Evolutionary conservation across 768 basidiomycete species (phyloP), one percentile per base, ranked within the genome.

Genomic region (Rhodotorula paludigena): DNA sequence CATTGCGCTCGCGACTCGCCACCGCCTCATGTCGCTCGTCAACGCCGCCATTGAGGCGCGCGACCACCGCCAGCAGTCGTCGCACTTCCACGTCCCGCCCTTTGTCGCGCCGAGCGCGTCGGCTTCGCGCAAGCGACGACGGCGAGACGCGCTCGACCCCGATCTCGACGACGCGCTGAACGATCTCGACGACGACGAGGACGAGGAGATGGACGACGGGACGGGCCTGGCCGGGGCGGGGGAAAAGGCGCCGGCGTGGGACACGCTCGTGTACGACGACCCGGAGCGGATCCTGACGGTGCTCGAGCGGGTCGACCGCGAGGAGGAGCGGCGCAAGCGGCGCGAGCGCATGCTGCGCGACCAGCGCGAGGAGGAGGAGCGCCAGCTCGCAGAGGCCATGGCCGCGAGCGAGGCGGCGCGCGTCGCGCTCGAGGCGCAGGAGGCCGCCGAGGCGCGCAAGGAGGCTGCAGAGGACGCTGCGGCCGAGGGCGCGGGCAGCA

Each of bases 271-370:
- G 16, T 83, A 86, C n/a, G 84, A 82, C 41, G 90, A 94, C 73
- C 83, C 90, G 14, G 86, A 83, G 35, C 92, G 90, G 77, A 87
- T 90, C 78, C 80, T 91, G 0, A 82, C 83, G 0, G 84, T 84
- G 23, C 78, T 94, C 36, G 91, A 94, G 78, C 85, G 84, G 67
- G 82, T 83, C 14, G 90, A 93, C 75, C 80, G 89, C 54, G 92
- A 92, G 73, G 92, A 94, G 60, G 91, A 94, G 79, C 83, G 84
- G 76, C 82, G 82, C 66, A 79, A 88, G 53, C 82, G 90, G 51
- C 79, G 87, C 60, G 89, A 92, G 77, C 80, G 91, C 53, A 90
- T 88, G 76, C 87, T 90, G 74, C 82, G 89, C 23, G 83, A 76
- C 30, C 58, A 2, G 85, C 85, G 14, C 84, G 84, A 21, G 78